Base-by-base conservation (phyloP, 2,329 filamentous ascomycete genomes). In the Exophiala sp. region DNA sequence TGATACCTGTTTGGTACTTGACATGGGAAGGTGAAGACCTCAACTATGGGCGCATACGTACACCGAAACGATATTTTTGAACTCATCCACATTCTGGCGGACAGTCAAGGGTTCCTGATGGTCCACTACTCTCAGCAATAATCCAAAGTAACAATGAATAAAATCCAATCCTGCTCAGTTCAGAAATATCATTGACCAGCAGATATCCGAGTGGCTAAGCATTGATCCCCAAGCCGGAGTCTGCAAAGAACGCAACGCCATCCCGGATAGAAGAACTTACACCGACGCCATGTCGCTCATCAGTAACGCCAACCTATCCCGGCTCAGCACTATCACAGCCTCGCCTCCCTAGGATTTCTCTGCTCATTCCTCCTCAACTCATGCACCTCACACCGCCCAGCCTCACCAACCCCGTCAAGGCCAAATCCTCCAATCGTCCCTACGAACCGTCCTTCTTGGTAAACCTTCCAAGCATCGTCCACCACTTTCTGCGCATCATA, bases 401-500 rank as follows among this genome's bases (percentile, higher is more conserved):
- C 41, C 20, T 43, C 41, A 32, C 41, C 21, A 8, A 24, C 32
- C 20, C 44, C 6, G 12, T 52, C 35, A 12, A 12, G 3, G 12
- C 35, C 53, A 46, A 52, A 56, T 1, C 18, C 10, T 2, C 54
- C 54, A 36, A 49, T 44, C 8, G 53, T 55, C 3, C 52, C 52
- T 3, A 52, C 47, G 16, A 49, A 58, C 7, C 47, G 33, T 7
- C 55, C 52, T 29, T 52, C 33, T 7, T 8, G 18, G 43, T 58
- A 54, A 2, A 35, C 33, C 4, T 12, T 9, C 57, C 57, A 59
- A 10, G 52, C 54, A 11, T 48, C 35, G 1, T 55, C 55, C 21
- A 53, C 58, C 40, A 50, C 52, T 5, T 53, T 42, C 5, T 21
- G n/a, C 11, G 43, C 40, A 45, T 58, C 47, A 36, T 60, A 60